Base-by-base conservation (phyloP, 345 rosid genomes). In the Turritis glabra region DNA sequence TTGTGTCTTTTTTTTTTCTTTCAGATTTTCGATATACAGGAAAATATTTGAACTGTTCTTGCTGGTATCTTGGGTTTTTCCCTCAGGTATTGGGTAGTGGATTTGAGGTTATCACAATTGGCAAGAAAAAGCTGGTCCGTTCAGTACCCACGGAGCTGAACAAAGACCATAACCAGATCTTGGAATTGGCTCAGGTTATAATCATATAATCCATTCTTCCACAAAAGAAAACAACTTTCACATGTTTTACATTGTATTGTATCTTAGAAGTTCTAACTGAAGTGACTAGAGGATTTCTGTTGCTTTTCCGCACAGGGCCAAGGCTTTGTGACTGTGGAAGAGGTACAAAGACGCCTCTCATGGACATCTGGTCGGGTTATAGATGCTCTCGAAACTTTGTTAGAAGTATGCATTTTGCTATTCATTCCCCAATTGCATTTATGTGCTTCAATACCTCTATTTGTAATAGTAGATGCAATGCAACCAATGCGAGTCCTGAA, bases 141-240 rank as follows among this genome's bases (percentile, higher is more conserved):
- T 91, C 97, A 60, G 96, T 94, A 52, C 96, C 98, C 21, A 90
- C 97, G 21, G 98, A 89, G 80, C 81, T 91, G 76, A 91, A 94
- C 84, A 90, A 87, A 84, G 98, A 94, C 79, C 98, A 94, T 70
- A 94, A 94, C 68, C 93, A 84, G 73, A 88, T 94, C 68, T 73
- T 94, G 83, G 95, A 91, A 80, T 79, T 91, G 40, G 95, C 97
- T 65, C 98, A 94, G 97, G 78, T 78, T 50, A 67, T 75, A 27
- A 29, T 40, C 59, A 56, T 37, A 57, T 57, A 14, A 17, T 44
- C 32, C 30, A 62, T 7, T n/a, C 4, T 40, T 41, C 22, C 10
- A 1, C 33, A 33, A 22, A 59, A 3, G 3, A 47, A 48, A 35
- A 18, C n/a, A 47, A 8, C 5, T 35, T 13, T 44, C 47, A 25